Conservation (phyloP, 768 basidiomycete genomes). For the Podaxis sp. region DNA sequence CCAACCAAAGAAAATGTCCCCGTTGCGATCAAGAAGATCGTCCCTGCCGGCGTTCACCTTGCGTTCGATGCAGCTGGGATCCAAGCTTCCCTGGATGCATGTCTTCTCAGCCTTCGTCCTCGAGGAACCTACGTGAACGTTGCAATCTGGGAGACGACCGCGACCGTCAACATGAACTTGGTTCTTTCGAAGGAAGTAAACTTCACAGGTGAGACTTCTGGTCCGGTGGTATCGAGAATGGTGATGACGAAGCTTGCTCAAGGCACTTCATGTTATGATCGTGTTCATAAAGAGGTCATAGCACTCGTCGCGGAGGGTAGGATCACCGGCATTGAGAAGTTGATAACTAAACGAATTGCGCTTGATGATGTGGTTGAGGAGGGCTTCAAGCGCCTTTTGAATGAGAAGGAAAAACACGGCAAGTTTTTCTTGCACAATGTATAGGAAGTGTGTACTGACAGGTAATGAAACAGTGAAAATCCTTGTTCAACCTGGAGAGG, state of each 20-base stretch:
- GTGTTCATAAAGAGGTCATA: constrained; percentile 38
- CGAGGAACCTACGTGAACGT: constrained; percentile 40
- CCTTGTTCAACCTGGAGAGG: constrained; percentile 27
- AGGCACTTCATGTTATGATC: constrained; percentile 38
- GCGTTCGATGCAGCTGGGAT: constrained; percentile 47
- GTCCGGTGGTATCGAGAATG: not conserved
- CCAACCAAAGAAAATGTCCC: constrained; percentile 30
- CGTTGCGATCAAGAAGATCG: constrained; percentile 25
- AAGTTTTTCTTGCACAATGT: constrained; percentile 6
- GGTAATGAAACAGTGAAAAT: constrained; percentile 32
- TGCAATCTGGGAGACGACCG: constrained; percentile 39
- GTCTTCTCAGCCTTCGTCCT: constrained; percentile 32
- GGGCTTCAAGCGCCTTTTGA: constrained; percentile 37
- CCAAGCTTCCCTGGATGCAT: constrained; percentile 35
- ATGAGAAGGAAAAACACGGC: constrained; percentile 42
- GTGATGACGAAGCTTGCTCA: not conserved
- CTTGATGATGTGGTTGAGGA: constrained; percentile 42
- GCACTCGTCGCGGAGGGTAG: constrained; percentile 36
- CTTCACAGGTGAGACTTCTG: constrained; percentile 30
- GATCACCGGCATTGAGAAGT: constrained; percentile 34
- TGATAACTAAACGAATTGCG: constrained; percentile 41
- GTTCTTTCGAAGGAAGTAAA: constrained; percentile 35
- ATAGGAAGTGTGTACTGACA: too few species aligned
- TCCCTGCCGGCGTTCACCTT: constrained; percentile 37
- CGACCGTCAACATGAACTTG: constrained; percentile 34